These are phyloP conservation scores for Monosporascus cannonballus DNA, from an alignment of 2,329 filamentous ascomycete genomes.

Conservation along the genomic window DNA sequence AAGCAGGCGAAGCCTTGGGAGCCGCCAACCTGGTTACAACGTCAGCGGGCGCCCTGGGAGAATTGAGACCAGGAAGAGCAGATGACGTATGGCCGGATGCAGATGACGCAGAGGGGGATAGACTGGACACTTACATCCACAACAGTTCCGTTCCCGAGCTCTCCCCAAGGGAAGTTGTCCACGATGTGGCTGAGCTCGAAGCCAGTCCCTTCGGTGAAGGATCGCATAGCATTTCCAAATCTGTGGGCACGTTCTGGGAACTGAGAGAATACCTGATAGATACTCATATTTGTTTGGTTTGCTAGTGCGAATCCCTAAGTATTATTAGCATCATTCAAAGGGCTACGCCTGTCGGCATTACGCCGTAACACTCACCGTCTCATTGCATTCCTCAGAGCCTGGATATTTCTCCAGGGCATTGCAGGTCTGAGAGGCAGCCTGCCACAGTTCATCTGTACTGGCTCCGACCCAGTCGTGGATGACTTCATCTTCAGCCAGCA, in stretches of 20 bases:
- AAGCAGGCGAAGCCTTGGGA: slow-evolving; percentile 8
- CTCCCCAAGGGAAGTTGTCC: slow-evolving; percentile 12
- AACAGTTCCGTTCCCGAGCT: slow-evolving; percentile 3
- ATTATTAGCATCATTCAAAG: neutral
- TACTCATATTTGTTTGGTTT: slow-evolving; percentile 11
- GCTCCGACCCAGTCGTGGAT: slow-evolving; percentile 15
- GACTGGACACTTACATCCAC: slow-evolving; percentile 11
- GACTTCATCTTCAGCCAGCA: slow-evolving; percentile 13
- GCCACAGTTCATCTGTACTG: slow-evolving; percentile 15
- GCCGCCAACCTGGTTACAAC: slow-evolving; percentile 9
- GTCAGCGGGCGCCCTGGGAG: neutral
- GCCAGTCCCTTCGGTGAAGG: slow-evolving; percentile 11
- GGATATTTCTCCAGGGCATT: slow-evolving; percentile 13
- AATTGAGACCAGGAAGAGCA: neutral
- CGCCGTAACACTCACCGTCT: slow-evolving; percentile 8
- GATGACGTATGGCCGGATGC: no score
- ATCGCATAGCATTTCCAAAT: slow-evolving; percentile 16
- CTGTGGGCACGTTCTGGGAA: slow-evolving; percentile 13
- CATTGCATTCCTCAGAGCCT: slow-evolving; percentile 12
- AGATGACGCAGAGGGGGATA: neutral
- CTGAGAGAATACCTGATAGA: slow-evolving; percentile 13
- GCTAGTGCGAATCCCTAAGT: slow-evolving; percentile 14
- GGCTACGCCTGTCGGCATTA: neutral
- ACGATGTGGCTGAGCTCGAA: slow-evolving; percentile 12
- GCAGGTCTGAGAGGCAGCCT: slow-evolving; percentile 12